Base-by-base conservation (phyloP, 1,139 yeast species). In the Debaryomyces sp. region DNA sequence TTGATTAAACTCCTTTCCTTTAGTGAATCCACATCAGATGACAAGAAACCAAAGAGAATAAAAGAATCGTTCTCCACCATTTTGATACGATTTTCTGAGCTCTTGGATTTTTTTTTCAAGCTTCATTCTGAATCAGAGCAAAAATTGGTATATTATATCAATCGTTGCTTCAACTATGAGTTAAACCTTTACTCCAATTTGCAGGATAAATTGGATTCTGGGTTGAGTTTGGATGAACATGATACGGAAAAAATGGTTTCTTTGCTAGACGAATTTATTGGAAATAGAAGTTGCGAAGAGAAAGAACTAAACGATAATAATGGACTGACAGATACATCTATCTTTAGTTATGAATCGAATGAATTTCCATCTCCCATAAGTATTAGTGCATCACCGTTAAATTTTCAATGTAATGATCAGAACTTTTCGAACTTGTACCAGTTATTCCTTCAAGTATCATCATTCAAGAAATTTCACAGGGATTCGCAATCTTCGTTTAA, bases 241-340 rank as follows among this genome's bases (percentile, higher is more conserved):
- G 71, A 67, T 39, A 65, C 73, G 4, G 63, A 62, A 18, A 55
- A 58, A 40, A 54, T 68, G 21, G 63, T 62, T 4, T 47, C 50
- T 10, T 59, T 61, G 12, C 48, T 68, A 34, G 71, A 66, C 38
- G 51, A 54, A 7, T 55, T 58, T 34, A 51, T 63, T 4, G 51
- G 50, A n/a, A 45, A 33, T 10, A 33, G 22, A 15, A 21, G 21
- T 9, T 27, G 10, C n/a, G 26, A 21, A 36, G 41, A 43, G n/a
- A 45, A 40, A 5, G 50, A 44, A 18, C 12, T 10, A 7, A 18
- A 39, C 8, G 48, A 49, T 10, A 53, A 52, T 6, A 52, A 50
- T 13, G 64, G 62, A 13, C 10, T 15, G 12, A 35, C 33, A 9
- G 38, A 32, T 10, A 23, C 36, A 1, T 57, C 66, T 1, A 62